Percentiles rank a stretch among this genome's conserved stretches.
Evolutionary conservation across 1,139 yeast genomes (phyloP).

Genomic region (Sugiyamaella sp.): DNA sequence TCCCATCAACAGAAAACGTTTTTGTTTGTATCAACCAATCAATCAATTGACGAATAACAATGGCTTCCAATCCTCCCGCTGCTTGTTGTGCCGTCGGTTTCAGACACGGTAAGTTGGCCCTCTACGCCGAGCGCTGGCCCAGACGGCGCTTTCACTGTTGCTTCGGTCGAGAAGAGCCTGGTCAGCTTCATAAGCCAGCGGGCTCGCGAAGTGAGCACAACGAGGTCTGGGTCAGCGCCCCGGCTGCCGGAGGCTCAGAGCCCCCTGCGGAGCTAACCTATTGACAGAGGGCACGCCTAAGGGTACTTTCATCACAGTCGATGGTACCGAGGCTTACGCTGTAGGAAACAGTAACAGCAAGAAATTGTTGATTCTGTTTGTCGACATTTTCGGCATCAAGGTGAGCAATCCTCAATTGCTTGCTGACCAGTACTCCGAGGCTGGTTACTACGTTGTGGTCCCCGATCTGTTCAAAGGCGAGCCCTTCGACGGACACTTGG

Average conservation of each 20-base stretch:
- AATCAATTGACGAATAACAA: constrained; percentile 15
- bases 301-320: constrained; percentile 50
- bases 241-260: neutral
- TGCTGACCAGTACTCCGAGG: constrained; percentile 71
- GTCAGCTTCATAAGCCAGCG: too few relatives aligned
- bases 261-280: constrained; percentile 14
- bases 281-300: constrained; percentile 45
- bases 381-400: constrained; percentile 70
- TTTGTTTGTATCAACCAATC: neutral
- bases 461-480: constrained; percentile 72
- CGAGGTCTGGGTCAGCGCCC: neutral
- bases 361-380: constrained; percentile 58
- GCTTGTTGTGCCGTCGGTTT: constrained; percentile 39
- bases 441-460: constrained; percentile 64
- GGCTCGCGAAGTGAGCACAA: neutral
- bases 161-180: constrained; percentile 22
- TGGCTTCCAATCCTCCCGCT: constrained; percentile 41
- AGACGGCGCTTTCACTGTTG: constrained; percentile 23
- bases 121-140: too few relatives aligned
- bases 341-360: constrained; percentile 49
- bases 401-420: constrained; percentile 58
- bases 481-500: constrained; percentile 53
- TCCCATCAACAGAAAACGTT: too few relatives aligned
- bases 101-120: constrained; percentile 42
- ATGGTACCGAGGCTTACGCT: constrained; percentile 58